phyloP scores from a whole-genome alignment of 2,329 filamentous ascomycete species.

The Zalaria obscura region DNA sequence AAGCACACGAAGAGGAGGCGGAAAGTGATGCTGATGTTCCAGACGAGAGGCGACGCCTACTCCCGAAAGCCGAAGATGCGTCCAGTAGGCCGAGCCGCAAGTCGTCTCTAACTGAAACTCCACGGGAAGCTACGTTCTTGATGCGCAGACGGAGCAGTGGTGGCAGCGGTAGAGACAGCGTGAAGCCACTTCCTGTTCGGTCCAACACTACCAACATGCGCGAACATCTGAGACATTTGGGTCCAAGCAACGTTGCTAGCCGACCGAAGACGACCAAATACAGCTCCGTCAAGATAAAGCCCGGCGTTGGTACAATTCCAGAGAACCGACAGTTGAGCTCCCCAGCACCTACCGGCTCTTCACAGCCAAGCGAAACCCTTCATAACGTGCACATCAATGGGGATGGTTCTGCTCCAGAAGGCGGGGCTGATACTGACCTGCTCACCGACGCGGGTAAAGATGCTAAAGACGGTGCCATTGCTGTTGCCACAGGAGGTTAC shows the following conservation, averaged over 20 bases:
- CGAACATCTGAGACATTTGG: slow-evolving; percentile 48
- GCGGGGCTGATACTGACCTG: slow-evolving; percentile 40
- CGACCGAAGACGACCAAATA: slow-evolving; percentile 47
- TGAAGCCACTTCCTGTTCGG: slow-evolving; percentile 26
- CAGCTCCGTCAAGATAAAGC: slow-evolving; percentile 52
- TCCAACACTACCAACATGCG: slow-evolving; percentile 40
- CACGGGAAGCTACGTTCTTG: slow-evolving; percentile 23
- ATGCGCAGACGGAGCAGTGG: slow-evolving; percentile 31
- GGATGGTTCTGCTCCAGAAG: slow-evolving; percentile 25
- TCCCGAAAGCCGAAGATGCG: not conserved
- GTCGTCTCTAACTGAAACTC: slow-evolving; percentile 20
- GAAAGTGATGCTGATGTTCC: slow-evolving; percentile 12
- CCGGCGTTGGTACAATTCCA: slow-evolving; percentile 30
- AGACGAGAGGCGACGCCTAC: slow-evolving; percentile 3
- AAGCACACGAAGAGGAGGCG: slow-evolving; percentile 8
- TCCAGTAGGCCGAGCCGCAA: slow-evolving; percentile 9
- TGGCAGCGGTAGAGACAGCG: slow-evolving; percentile 13
- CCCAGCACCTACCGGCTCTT: slow-evolving; percentile 1
- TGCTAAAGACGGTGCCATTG: slow-evolving; percentile 52
- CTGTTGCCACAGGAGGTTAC: slow-evolving; percentile 31
- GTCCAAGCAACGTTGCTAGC: slow-evolving; percentile 48
- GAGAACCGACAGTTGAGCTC: slow-evolving; percentile 15
- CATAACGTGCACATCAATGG: slow-evolving; percentile 1
- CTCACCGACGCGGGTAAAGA: slow-evolving; percentile 40
- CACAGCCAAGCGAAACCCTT: not conserved